Percentiles rank a stretch among this genome's conserved stretches.
Conservation (phyloP, 768 basidiomycete genomes). For the Boletales sp. region DNA sequence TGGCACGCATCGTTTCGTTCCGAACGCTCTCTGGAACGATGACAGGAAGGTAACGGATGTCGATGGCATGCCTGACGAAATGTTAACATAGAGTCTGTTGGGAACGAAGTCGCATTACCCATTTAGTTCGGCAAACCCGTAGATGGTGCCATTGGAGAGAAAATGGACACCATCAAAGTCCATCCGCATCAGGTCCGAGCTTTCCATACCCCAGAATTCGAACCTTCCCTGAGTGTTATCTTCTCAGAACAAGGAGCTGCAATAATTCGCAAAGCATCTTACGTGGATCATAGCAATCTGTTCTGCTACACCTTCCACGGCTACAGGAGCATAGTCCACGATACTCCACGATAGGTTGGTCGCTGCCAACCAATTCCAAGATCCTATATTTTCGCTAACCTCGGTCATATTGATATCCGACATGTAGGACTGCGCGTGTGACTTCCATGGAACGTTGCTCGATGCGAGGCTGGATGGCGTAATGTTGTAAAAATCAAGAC, state of each 20-base stretch:
- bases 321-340: constrained; percentile 51
- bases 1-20: constrained; percentile 56
- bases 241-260: constrained; percentile 4
- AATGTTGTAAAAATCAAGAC: constrained; percentile 61
- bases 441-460: constrained; percentile 42
- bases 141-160: constrained; percentile 68
- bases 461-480: constrained; percentile 44
- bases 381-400: constrained; percentile 43
- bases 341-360: constrained; percentile 64
- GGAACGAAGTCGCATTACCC: constrained; percentile 43
- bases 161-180: constrained; percentile 82
- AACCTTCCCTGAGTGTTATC: constrained; percentile 54
- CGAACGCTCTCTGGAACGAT: constrained; percentile 54
- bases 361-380: constrained; percentile 70
- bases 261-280: constrained; percentile 25
- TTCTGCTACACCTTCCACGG: constrained; percentile 36
- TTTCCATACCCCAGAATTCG: constrained; percentile 56
- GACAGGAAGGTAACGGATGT: constrained; percentile 63
- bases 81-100: background rate
- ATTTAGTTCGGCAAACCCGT: constrained; percentile 61
- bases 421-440: constrained; percentile 49
- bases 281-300: constrained; percentile 65
- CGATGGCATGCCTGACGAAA: constrained; percentile 47
- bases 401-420: constrained; percentile 48
- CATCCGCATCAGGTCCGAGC: constrained; percentile 55